phyloP scores from a whole-genome alignment of 202 grass and related monocot species.

The Tripidium arundinaceum region DNA sequence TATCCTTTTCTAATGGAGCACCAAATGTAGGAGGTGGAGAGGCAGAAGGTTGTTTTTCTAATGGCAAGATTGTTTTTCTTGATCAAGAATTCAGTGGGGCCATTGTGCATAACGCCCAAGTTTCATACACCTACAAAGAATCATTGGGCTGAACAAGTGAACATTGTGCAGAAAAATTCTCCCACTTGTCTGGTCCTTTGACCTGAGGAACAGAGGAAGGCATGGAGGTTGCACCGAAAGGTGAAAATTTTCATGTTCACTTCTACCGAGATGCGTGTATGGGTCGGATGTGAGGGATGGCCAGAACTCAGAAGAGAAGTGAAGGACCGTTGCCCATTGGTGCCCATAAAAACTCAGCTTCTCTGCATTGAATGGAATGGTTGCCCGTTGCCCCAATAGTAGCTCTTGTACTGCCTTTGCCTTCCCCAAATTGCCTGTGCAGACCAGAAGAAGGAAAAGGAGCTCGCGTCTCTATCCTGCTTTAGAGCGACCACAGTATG shows the following conservation, averaged over 20 bases:
- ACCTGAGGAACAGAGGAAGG: neutral
- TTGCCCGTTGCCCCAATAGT: constrained; percentile 1
- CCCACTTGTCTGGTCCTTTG: neutral
- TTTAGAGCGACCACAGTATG: neutral
- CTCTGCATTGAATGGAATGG: constrained; percentile 21
- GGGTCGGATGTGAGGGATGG: neutral
- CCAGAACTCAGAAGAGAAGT: neutral
- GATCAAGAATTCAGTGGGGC: constrained; percentile 10
- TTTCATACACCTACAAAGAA: neutral
- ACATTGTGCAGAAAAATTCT: neutral
- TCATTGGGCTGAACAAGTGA: neutral
- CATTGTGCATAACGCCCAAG: neutral
- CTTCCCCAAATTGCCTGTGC: constrained; percentile 15
- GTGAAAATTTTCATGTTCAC: neutral
- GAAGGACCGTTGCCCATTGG: neutral
- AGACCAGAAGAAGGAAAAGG: neutral
- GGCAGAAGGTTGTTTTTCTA: neutral
- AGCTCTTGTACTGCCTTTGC: neutral
- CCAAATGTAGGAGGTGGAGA: neutral
- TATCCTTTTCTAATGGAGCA: neutral
- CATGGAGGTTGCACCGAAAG: neutral
- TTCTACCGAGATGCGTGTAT: neutral
- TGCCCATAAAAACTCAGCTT: constrained; percentile 12
- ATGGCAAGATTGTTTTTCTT: neutral
- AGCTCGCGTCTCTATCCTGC: neutral